Evolutionary conservation across 768 basidiomycete species (phyloP).

Genomic region (Sarcomyxa edulis): DNA sequence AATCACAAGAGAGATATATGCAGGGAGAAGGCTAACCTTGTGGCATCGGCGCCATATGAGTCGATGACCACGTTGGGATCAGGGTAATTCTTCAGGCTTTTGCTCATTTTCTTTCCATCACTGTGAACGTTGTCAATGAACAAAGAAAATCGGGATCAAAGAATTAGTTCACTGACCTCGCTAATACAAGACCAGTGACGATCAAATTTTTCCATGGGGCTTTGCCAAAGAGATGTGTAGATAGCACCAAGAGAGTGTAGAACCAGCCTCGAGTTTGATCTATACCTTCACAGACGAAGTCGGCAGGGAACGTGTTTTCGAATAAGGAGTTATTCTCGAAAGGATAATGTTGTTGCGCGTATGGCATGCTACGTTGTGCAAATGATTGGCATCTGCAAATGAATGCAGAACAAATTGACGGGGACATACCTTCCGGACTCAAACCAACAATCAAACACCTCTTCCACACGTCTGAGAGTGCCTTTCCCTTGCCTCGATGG

Average conservation of each 20-base stretch:
- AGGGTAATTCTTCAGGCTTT: constrained; percentile 94
- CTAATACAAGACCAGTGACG: constrained; percentile 92
- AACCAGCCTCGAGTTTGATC: constrained; percentile 99
- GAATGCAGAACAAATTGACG: constrained; percentile 1
- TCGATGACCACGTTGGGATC: constrained; percentile 90
- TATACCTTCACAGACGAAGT: constrained; percentile 97
- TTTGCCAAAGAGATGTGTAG: constrained; percentile 88
- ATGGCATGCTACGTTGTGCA: constrained; percentile 82
- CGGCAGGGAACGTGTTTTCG: constrained; percentile 83
- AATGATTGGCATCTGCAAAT: constrained; percentile 1
- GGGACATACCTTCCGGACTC: constrained; percentile 94
- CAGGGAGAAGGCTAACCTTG: constrained; percentile 46
- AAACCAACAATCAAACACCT: constrained; percentile 99
- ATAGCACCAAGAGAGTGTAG: constrained; percentile 93
- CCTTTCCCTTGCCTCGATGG: constrained; percentile 90
- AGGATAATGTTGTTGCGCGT: constrained; percentile 95
- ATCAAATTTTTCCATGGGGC: constrained; percentile 99
- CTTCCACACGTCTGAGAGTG: constrained; percentile 81
- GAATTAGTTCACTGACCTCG: constrained; percentile 54
- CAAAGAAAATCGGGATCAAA: not conserved
- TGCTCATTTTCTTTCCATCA: constrained; percentile 99
- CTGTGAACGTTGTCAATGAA: constrained; percentile 28
- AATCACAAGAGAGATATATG: constrained; percentile 1
- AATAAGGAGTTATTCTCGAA: constrained; percentile 95
- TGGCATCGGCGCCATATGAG: constrained; percentile 92